Conservation (phyloP, 2,329 filamentous ascomycete genomes). For the Ophiostoma fasciatum region DNA sequence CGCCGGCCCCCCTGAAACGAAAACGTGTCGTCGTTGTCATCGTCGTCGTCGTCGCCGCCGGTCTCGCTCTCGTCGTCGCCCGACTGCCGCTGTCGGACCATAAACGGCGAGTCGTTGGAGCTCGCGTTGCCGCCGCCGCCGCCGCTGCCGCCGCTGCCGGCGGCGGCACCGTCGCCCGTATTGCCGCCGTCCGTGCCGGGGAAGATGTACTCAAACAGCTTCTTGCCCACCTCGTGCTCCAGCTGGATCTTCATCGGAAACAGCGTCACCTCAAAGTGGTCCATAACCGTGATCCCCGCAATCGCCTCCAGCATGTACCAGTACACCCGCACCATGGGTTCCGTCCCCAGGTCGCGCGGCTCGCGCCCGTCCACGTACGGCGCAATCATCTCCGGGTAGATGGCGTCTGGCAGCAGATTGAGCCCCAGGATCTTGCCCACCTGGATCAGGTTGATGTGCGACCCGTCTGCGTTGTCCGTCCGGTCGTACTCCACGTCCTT, state of each 20-base stretch:
- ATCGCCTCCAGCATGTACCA: constrained; percentile 99
- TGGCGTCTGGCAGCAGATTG: constrained; percentile 77
- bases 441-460: constrained; percentile 83
- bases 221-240: constrained; percentile 83
- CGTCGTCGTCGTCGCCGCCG: too few relatives aligned
- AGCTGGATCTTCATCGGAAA: constrained; percentile 90
- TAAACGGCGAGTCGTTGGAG: constrained; percentile 45
- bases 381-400: constrained; percentile 91
- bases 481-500: constrained; percentile 85
- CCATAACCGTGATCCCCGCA: constrained; percentile 91
- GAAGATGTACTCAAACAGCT: constrained; percentile 94
- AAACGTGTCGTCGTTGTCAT: too few relatives aligned
- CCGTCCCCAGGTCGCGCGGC: constrained; percentile 36
- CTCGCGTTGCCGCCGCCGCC: background rate
- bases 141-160: background rate
- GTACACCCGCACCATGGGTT: constrained; percentile 83
- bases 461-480: constrained; percentile 93
- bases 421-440: constrained; percentile 78
- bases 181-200: constrained; percentile 56
- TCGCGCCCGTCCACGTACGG: constrained; percentile 62
- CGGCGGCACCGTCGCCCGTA: constrained; percentile 2
- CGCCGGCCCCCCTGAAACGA: constrained; percentile 27
- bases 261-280: constrained; percentile 88
- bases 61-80: constrained; percentile 21
- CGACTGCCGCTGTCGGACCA: constrained; percentile 28